Conservation (phyloP, 495 filamentous ascomycete genomes). For the Penicillium robsamsonii region DNA sequence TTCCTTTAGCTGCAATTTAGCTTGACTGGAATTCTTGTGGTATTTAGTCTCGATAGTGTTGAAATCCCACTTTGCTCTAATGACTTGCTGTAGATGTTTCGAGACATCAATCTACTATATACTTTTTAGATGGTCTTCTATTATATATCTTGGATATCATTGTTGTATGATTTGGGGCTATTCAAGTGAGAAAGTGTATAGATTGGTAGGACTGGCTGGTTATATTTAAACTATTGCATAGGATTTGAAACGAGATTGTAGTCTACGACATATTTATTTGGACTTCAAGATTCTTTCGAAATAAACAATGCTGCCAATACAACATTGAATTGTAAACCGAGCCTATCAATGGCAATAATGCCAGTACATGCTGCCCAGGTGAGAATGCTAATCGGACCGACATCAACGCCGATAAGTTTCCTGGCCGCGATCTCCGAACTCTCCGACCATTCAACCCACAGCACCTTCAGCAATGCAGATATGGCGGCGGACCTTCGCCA, state of each 20-base stretch:
- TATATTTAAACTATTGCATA: not conserved
- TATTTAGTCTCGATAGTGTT: not conserved
- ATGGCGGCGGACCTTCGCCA: slow-evolving; percentile 46
- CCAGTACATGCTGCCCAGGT: not conserved
- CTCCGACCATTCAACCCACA: slow-evolving; percentile 19
- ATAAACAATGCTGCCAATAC: not conserved
- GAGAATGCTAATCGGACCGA: slow-evolving; percentile 6
- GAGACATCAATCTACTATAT: not conserved
- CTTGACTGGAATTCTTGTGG: not conserved
- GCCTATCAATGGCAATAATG: not conserved
- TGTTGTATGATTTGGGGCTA: too few relatives aligned
- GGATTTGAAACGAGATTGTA: not conserved
- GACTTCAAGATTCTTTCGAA: not conserved
- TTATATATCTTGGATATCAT: too few relatives aligned
- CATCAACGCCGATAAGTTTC: slow-evolving; percentile 17
- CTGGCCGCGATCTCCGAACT: slow-evolving; percentile 23
- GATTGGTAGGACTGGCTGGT: not conserved
- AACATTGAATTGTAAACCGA: not conserved
- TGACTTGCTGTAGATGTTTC: not conserved
- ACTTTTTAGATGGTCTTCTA: not conserved
- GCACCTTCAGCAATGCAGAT: slow-evolving; percentile 39
- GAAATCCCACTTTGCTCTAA: not conserved
- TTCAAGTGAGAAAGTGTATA: too few relatives aligned
- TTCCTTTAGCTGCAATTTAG: slow-evolving; percentile 1
- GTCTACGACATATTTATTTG: not conserved